These are phyloP conservation scores for Triticum dicoccoides DNA, from an alignment of 176 grass and related monocot genomes.

Conservation along the genomic window DNA sequence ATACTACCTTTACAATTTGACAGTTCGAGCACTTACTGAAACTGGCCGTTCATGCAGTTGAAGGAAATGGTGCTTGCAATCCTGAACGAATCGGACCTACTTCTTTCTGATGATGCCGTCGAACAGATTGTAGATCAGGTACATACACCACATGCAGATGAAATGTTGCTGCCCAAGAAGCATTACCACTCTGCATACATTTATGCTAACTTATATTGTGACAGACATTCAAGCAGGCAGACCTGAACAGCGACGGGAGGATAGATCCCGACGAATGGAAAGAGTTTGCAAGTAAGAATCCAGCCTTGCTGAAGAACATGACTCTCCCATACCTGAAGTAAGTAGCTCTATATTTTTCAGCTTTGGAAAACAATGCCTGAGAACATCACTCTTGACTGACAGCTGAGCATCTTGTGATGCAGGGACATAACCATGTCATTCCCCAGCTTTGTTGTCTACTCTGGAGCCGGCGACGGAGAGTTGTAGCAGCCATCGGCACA, in stretches of 20 bases:
- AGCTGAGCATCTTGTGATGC: neutral
- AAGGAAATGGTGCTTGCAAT: slow-evolving; percentile 92
- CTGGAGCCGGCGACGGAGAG: slow-evolving; percentile 49
- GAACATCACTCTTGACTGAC: neutral
- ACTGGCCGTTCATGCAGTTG: slow-evolving; percentile 40
- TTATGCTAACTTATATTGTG: slow-evolving; percentile 16
- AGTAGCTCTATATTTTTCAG: slow-evolving; percentile 19
- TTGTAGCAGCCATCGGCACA: slow-evolving; percentile 41
- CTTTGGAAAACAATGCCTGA: neutral
- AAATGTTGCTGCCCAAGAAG: neutral
- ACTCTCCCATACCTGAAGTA: slow-evolving; percentile 78
- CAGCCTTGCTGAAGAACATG: slow-evolving; percentile 73
- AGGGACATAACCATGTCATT: slow-evolving; percentile 77
- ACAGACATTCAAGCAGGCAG: slow-evolving; percentile 73
- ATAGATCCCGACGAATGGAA: slow-evolving; percentile 82
- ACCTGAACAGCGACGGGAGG: slow-evolving; percentile 58
- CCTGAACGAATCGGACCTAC: slow-evolving; percentile 71
- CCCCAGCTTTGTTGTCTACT: slow-evolving; percentile 64
- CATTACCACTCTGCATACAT: neutral
- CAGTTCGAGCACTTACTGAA: neutral
- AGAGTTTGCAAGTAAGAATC: slow-evolving; percentile 42
- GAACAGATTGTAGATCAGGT: slow-evolving; percentile 85
- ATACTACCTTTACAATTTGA: neutral
- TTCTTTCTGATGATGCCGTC: slow-evolving; percentile 75
- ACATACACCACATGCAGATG: slow-evolving; percentile 29